Percentiles rank a stretch among this genome's conserved stretches.
Evolutionary conservation across 164 flowering plant genomes (phyloP).

Genomic region (Vitis cinerea): DNA sequence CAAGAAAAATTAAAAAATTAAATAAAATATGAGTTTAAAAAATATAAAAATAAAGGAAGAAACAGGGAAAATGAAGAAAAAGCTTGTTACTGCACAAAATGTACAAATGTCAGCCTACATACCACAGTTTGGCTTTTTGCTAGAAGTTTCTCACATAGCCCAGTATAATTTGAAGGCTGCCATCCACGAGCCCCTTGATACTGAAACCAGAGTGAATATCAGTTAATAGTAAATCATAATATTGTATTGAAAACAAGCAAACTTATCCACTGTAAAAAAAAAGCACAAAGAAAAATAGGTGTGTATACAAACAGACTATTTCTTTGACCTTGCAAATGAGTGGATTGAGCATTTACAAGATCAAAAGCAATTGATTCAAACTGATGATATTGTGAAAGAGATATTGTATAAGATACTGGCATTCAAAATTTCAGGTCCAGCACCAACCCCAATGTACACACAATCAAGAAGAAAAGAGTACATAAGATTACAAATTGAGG

Average conservation of each 20-base stretch:
- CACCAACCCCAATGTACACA: background rate
- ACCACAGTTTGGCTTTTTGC: conserved; percentile 98
- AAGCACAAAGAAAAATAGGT: too few relatives aligned
- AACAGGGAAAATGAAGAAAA: background rate
- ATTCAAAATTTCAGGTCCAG: background rate
- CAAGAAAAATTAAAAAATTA: too few relatives aligned
- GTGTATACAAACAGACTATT: background rate
- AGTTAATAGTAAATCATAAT: background rate
- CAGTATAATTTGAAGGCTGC: conserved; percentile 82
- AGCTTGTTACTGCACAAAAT: background rate
- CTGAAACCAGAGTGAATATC: conserved; percentile 34
- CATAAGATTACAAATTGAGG: too few relatives aligned
- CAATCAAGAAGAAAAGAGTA: too few relatives aligned
- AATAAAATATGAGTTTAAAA: too few relatives aligned
- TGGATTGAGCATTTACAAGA: background rate
- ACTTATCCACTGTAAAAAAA: too few relatives aligned
- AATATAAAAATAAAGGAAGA: too few relatives aligned
- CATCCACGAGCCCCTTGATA: conserved; percentile 96
- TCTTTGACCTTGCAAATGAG: background rate
- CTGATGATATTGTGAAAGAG: background rate
- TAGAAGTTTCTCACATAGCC: conserved; percentile 86
- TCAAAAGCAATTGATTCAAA: background rate
- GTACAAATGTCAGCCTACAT: conserved; percentile 22
- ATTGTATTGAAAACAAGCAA: too few relatives aligned
- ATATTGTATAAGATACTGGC: background rate